Conservation (phyloP, 441 rosid genomes). For the Adansonia madagascariensis region DNA sequence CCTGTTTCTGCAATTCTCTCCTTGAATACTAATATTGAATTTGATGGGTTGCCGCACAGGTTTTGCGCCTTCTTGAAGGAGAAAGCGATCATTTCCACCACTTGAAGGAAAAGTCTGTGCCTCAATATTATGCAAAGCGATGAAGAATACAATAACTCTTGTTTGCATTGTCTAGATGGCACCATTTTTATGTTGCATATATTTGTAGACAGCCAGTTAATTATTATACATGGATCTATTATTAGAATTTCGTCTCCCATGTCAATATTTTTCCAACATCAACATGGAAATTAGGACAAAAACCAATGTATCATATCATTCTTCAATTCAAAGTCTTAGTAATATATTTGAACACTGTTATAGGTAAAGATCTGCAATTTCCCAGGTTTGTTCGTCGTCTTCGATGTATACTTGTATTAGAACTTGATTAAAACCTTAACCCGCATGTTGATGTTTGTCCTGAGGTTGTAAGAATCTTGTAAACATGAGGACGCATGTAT, state of each 20-base stretch:
- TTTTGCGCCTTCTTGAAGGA: conserved; percentile 58
- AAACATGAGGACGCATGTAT: not conserved
- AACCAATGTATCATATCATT: not conserved
- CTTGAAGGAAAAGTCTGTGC: conserved; percentile 31
- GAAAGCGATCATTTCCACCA: conserved; percentile 36
- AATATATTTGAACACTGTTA: not conserved
- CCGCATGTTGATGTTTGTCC: not conserved
- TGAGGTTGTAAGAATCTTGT: not conserved
- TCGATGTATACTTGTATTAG: not conserved
- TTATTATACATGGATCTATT: not conserved
- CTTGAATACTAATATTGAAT: not conserved
- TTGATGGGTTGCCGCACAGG: conserved; percentile 31
- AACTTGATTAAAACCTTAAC: not conserved
- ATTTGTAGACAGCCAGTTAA: no score
- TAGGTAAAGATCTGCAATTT: not conserved
- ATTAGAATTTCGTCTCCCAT: not conserved
- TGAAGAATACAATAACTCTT: not conserved
- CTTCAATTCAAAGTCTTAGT: not conserved
- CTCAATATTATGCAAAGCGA: conserved; percentile 21
- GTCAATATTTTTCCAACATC: not conserved
- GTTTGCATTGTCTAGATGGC: not conserved
- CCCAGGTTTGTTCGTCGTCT: not conserved
- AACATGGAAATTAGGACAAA: not conserved
- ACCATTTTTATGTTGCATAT: not conserved
- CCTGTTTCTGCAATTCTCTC: not conserved